These are phyloP conservation scores for Colletotrichum horii DNA, from an alignment of 2,329 filamentous ascomycete species.

Conservation along the genomic window DNA sequence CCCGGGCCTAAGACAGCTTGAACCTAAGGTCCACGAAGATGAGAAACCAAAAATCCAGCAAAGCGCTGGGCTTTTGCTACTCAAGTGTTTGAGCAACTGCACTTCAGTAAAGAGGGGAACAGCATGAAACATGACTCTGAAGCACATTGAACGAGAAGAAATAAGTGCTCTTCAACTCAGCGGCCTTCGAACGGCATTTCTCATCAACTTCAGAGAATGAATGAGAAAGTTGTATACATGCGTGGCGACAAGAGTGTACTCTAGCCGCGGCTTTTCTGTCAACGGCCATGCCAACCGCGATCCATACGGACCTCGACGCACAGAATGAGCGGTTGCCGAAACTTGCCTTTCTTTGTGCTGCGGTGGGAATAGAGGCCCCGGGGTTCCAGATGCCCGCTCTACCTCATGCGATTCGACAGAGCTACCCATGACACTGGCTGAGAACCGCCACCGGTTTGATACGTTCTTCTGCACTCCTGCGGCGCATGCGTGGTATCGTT, in stretches of 20 bases:
- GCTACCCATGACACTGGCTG: not conserved
- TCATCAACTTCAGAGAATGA: not conserved
- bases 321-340: not conserved
- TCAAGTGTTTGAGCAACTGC: not conserved
- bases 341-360: not conserved
- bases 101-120: not conserved
- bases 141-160: not conserved
- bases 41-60: not conserved
- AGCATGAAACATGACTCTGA: not conserved
- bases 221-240: not conserved
- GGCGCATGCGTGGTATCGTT: not conserved
- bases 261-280: not conserved
- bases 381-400: not conserved
- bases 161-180: not conserved
- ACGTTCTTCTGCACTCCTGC: not conserved
- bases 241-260: not conserved
- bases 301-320: too few species aligned
- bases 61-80: not conserved
- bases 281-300: not conserved
- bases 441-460: not conserved
- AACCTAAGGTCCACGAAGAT: not conserved
- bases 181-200: not conserved
- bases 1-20: not conserved
- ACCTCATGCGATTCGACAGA: not conserved
- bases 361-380: not conserved